Evolutionary conservation across 371 early-diverging fungal species (phyloP), one percentile per base, ranked within the genome.

Genomic region (Parasitella parasitica): DNA sequence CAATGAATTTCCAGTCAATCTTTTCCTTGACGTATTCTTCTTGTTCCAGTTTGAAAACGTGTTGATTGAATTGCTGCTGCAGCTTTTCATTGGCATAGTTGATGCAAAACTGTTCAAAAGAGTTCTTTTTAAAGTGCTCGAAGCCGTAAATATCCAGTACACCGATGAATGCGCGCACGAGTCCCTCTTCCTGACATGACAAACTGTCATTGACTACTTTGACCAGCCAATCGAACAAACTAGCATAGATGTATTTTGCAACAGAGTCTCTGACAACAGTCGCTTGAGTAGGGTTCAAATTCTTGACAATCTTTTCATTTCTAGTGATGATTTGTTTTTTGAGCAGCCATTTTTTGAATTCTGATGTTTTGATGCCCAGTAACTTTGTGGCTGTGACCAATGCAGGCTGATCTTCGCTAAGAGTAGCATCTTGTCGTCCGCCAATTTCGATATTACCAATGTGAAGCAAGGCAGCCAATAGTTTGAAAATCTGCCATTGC

Each of bases 71-170:
- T 77, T 86, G 95, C 72, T 99, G 99, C 77, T 99, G 98, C 53
- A 98, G 80, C 81, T 97, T 97, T 75, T 94, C 98, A 74, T 94
- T 99, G 61, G 97, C 97, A 81, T 91, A 99, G 84, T 95, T 99
- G 78, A 99, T 98, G 85, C 99, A 98, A 75, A 99, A 95, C 83
- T 99, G 99, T 78, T 99, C 99, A 74, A 99, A 99, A 7, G 96
- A 95, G 80, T 99, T 99, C 77, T 89, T 91, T 76, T 95, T 87
- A 72, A 98, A 98, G 67, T 98, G 97, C 76, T 94, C 95, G 81
- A 96, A 95, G 64, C 99, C 95, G 71, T 95, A 94, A 77, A 97
- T 93, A 91, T 99, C 94, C 70, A 98, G 82, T 1, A 98, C 95
- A 76, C 97, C 98, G 64, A 97, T 97, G 66, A 97, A 97, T 5